These are phyloP conservation scores for Millerozyma acaciae DNA, from an alignment of 805 yeast genomes.

Conservation along the genomic window DNA sequence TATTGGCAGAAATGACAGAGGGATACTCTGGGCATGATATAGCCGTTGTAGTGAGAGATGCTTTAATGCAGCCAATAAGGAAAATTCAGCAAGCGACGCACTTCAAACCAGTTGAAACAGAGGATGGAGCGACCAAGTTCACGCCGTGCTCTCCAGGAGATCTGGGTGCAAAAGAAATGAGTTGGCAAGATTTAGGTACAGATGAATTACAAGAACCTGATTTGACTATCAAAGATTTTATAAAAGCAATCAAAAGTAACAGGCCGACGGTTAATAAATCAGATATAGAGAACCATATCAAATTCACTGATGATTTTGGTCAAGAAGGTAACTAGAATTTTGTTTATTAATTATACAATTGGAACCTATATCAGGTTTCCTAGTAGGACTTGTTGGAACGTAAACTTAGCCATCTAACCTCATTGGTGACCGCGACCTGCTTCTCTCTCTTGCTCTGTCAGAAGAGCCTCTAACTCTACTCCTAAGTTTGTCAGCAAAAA, in stretches of 20 bases:
- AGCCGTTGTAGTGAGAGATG: slow-evolving; percentile 95
- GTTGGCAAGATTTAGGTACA: slow-evolving; percentile 88
- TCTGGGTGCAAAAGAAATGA: slow-evolving; percentile 75
- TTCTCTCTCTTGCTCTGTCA: slow-evolving; percentile 9
- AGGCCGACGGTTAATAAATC: slow-evolving; percentile 91
- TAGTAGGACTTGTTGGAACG: no score
- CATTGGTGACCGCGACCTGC: slow-evolving; percentile 17
- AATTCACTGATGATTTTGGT: slow-evolving; percentile 92
- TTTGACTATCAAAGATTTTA: slow-evolving; percentile 84
- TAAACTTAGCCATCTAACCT: slow-evolving; percentile 6
- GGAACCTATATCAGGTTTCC: no score
- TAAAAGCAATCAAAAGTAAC: slow-evolving; percentile 85
- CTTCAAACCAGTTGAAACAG: slow-evolving; percentile 60
- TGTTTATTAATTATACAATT: background rate
- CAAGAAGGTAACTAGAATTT: slow-evolving; percentile 79
- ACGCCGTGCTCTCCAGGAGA: slow-evolving; percentile 99
- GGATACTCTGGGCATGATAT: slow-evolving; percentile 98
- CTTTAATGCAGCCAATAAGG: slow-evolving; percentile 95
- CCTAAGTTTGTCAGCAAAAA: slow-evolving; percentile 32
- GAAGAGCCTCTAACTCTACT: slow-evolving; percentile 18
- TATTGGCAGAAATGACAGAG: slow-evolving; percentile 88
- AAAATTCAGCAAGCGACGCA: slow-evolving; percentile 95
- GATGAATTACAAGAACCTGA: slow-evolving; percentile 90
- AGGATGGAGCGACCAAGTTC: slow-evolving; percentile 43
- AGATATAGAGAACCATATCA: slow-evolving; percentile 77